Evolutionary conservation across 768 basidiomycete genomes (phyloP).

Genomic region (Serendipita sp.): DNA sequence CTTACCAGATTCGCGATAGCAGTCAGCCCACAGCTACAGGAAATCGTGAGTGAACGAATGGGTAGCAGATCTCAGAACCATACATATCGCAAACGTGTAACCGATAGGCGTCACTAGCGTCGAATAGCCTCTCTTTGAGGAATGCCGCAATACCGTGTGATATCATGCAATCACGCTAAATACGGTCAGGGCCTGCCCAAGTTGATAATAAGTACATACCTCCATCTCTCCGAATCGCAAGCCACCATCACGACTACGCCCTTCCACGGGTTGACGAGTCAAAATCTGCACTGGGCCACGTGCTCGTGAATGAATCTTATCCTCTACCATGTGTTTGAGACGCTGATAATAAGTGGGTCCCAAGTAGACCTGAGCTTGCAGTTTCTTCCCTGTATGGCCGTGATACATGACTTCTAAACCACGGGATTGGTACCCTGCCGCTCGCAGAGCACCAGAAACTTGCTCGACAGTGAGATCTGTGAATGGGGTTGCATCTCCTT

Average conservation of each 20-base stretch:
- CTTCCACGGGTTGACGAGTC: conserved; percentile 94
- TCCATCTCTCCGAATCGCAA: conserved; percentile 99
- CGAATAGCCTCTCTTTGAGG: conserved; percentile 91
- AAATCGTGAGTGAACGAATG: background rate
- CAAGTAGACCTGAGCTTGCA: conserved; percentile 95
- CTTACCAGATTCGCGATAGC: conserved; percentile 89
- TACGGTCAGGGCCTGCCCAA: background rate
- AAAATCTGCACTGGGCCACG: conserved; percentile 95
- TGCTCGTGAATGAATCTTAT: conserved; percentile 97
- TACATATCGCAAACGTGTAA: conserved; percentile 94
- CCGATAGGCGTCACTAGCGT: conserved; percentile 83
- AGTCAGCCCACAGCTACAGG: conserved; percentile 74
- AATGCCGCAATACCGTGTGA: conserved; percentile 97
- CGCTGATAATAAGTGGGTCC: conserved; percentile 99
- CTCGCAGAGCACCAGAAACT: conserved; percentile 78
- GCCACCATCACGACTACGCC: conserved; percentile 96
- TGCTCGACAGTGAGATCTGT: conserved; percentile 95
- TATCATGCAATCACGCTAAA: conserved; percentile 90
- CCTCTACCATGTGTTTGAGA: conserved; percentile 99
- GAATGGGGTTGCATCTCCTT: conserved; percentile 98
- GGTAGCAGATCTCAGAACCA: conserved; percentile 20
- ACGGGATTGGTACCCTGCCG: conserved; percentile 90
- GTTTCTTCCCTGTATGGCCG: conserved; percentile 93
- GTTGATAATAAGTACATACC: conserved; percentile 13
- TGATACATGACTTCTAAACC: conserved; percentile 98